Base-by-base conservation (phyloP, 179 eudicot genomes). In the Patellifolia procumbens region DNA sequence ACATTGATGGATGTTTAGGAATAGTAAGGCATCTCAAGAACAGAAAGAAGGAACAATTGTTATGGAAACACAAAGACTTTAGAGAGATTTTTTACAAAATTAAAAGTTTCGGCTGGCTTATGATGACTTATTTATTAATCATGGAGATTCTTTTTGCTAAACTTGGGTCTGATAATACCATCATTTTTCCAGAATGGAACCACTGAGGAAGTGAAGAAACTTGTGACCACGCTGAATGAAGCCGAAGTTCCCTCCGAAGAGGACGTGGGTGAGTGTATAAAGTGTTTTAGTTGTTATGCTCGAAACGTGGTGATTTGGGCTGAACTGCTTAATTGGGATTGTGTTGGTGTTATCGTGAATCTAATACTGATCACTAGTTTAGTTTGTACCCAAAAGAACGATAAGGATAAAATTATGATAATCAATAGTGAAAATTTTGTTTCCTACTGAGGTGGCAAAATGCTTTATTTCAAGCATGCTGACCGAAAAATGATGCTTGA, bases 161-260 rank as follows among this genome's bases (percentile, higher is more conserved):
- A 35, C 12, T 46, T 22, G 24, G 58, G 19, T 34, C 46, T 62
- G 43, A 64, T 64, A 48, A 4, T 32, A 26, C 20, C 48, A 12
- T 66, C 5, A 3, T 68, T 7, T 68, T 52, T 72, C 59, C 84
- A 86, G 89, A 86, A 83, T 78, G 89, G 87, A 52, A 81, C 87
- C 59, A 77, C 66, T 66, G 87, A 85, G 68, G 88, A 87, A 72
- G 88, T 87, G 78, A 87, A 85, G 81, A 87, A 87, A 83, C 84
- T 87, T 24, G 88, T 87, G 65, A 75, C 88, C 28, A 70, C 72
- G 22, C 80, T 87, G 81, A 87, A 87, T 78, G 82, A 81, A 77
- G 85, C 88, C 35, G 88, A 87, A 70, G 83, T 87, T 39, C 88
- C 90, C 6, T 81, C 88, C 4, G 87, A 81, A 73, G 87, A 87